These are phyloP conservation scores for Gossypium ekmanianum DNA, from an alignment of 345 rosid genomes.

Conservation along the genomic window DNA sequence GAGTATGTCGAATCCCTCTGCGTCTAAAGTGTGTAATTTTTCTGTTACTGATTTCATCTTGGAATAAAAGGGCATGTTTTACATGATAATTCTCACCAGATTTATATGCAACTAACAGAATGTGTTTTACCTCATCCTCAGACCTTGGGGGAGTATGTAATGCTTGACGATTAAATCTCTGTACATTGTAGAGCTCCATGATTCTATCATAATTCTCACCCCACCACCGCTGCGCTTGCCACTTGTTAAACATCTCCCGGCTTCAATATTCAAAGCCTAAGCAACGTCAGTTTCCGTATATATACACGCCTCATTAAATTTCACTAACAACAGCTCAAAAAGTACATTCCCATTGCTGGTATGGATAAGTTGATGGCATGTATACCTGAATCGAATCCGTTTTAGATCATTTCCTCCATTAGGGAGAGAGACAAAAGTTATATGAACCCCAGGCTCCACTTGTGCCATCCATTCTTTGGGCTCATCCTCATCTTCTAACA, in stretches of 20 bases:
- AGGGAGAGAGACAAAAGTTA: conserved; percentile 87
- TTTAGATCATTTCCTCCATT: conserved; percentile 91
- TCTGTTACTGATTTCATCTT: not conserved
- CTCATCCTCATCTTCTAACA: conserved; percentile 70
- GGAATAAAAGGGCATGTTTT: not conserved
- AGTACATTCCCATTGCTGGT: not conserved
- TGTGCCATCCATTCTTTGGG: conserved; percentile 99
- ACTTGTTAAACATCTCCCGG: conserved; percentile 94
- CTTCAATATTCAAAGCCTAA: conserved; percentile 40
- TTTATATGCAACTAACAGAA: no score
- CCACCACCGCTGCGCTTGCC: conserved; percentile 99
- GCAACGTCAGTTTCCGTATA: conserved; percentile 21
- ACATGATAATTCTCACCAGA: not conserved
- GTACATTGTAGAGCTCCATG: conserved; percentile 96
- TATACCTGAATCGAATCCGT: conserved; percentile 87
- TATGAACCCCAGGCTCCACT: conserved; percentile 98
- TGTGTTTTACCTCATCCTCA: conserved; percentile 65
- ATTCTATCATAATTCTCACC: conserved; percentile 91
- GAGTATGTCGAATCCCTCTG: conserved; percentile 85
- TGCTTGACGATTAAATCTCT: conserved; percentile 92
- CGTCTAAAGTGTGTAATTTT: not conserved
- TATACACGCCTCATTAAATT: not conserved
- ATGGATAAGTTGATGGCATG: not conserved
- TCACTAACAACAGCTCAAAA: no score
- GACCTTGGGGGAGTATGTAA: conserved; percentile 84